Percentiles rank a stretch among this genome's conserved stretches.
phyloP scores from a whole-genome alignment of 768 basidiomycete species.

The Russula emetica region DNA sequence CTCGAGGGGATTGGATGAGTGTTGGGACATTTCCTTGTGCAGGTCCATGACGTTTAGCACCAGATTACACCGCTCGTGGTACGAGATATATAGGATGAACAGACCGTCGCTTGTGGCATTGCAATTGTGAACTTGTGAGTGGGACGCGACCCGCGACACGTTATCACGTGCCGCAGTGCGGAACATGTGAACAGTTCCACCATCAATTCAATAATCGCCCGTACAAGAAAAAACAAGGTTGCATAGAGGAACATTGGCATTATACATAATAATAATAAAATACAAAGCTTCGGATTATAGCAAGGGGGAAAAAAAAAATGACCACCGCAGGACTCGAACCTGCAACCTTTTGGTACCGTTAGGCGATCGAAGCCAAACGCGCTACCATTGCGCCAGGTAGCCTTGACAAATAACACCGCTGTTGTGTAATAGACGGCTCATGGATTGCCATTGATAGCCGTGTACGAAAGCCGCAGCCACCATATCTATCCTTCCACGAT shows the following conservation, averaged over 20 bases:
- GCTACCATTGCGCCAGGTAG: slow-evolving; percentile 89
- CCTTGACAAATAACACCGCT: neutral
- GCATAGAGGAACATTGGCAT: no score
- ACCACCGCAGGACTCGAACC: slow-evolving; percentile 92
- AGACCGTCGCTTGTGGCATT: neutral
- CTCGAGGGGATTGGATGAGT: slow-evolving; percentile 73
- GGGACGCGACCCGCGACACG: slow-evolving; percentile 4
- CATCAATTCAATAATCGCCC: neutral
- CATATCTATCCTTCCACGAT: neutral
- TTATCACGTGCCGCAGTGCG: slow-evolving; percentile 13
- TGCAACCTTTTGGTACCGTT: slow-evolving; percentile 87
- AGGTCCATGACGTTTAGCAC: slow-evolving; percentile 35
- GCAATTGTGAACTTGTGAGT: neutral
- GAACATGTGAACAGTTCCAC: neutral
- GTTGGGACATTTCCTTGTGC: slow-evolving; percentile 51
- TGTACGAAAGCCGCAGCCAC: neutral
- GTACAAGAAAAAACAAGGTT: neutral
- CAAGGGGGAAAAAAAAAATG: slow-evolving; percentile 15
- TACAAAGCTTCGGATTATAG: neutral
- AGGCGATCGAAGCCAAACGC: slow-evolving; percentile 88
- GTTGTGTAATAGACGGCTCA: neutral
- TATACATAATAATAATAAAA: no score
- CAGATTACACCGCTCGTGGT: neutral
- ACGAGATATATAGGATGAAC: neutral
- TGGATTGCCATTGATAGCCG: neutral